A percentile compares a stretch with the other conserved stretches of the same genome.
These are phyloP conservation scores for Aspergillus transmontanensis DNA, from an alignment of 2,329 filamentous ascomycete genomes.

Conservation along the genomic window DNA sequence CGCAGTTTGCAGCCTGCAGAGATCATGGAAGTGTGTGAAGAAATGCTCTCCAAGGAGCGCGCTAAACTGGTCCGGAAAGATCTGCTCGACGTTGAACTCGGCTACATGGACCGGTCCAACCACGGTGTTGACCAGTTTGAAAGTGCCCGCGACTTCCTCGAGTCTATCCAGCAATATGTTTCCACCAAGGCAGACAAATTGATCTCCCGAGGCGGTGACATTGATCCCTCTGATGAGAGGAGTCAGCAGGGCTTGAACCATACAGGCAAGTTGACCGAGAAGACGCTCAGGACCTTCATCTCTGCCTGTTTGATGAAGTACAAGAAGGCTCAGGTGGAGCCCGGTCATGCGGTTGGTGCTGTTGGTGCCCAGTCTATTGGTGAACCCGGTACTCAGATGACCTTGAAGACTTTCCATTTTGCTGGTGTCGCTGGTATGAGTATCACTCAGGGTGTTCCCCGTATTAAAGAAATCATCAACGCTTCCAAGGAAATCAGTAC, in stretches of 20 bases:
- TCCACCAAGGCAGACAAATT: constrained; percentile 64
- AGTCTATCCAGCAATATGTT: constrained; percentile 75
- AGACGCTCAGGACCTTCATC: constrained; percentile 76
- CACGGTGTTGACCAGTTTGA: constrained; percentile 75
- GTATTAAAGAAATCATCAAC: constrained; percentile 99
- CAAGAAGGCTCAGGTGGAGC: constrained; percentile 85
- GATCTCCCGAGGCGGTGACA: constrained; percentile 39
- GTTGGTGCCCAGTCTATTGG: constrained; percentile 97
- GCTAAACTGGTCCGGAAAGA: constrained; percentile 65
- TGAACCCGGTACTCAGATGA: constrained; percentile 99
- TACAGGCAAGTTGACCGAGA: constrained; percentile 79
- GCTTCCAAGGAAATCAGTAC: constrained; percentile 92
- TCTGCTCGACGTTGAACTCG: constrained; percentile 63
- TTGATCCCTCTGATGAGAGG: constrained; percentile 31
- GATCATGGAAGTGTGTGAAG: constrained; percentile 68
- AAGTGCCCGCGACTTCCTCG: constrained; percentile 78
- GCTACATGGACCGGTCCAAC: constrained; percentile 70
- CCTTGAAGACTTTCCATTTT: constrained; percentile 99
- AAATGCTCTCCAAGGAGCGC: constrained; percentile 69
- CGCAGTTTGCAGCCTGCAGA: constrained; percentile 72
- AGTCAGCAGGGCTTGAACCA: constrained; percentile 57
- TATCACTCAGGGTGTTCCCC: constrained; percentile 97
- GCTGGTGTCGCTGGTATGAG: constrained; percentile 99
- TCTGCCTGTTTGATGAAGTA: constrained; percentile 84
- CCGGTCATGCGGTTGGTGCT: constrained; percentile 92